Evolutionary conservation across 1,284 basidiomycete species (phyloP).

Genomic region (Stereum hirsutum): DNA sequence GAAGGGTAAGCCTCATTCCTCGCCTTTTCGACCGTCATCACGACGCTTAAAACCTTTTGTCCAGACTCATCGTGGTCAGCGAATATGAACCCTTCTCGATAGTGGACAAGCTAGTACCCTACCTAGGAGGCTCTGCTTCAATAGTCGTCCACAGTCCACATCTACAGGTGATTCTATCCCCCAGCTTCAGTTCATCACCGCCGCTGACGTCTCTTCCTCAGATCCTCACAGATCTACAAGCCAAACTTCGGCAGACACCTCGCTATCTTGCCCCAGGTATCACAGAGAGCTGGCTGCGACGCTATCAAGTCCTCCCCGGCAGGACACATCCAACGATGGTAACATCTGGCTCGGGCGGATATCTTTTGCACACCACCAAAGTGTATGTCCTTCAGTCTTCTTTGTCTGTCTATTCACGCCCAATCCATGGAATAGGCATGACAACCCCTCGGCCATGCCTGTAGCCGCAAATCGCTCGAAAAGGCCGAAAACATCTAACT

Average conservation of each 20-base stretch:
- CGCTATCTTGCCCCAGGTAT: conserved; percentile 75
- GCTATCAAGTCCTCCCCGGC: conserved; percentile 90
- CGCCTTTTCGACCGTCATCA: background rate
- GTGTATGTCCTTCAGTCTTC: conserved; percentile 47
- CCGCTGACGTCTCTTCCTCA: conserved; percentile 15
- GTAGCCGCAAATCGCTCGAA: conserved; percentile 28
- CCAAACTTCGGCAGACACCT: conserved; percentile 56
- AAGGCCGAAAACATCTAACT: conserved; percentile 1
- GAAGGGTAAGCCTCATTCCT: conserved; percentile 51
- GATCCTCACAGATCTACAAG: conserved; percentile 73
- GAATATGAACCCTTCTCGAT: conserved; percentile 86
- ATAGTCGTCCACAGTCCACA: conserved; percentile 85
- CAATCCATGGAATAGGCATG: conserved; percentile 44
- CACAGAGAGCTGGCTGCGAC: conserved; percentile 84
- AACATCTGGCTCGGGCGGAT: conserved; percentile 85
- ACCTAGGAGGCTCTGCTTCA: conserved; percentile 78
- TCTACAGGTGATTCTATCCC: conserved; percentile 44
- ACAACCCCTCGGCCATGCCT: conserved; percentile 55
- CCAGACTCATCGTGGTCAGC: conserved; percentile 74
- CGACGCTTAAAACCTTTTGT: conserved; percentile 3
- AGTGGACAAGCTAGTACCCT: conserved; percentile 64
- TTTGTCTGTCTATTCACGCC: background rate
- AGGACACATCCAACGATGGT: conserved; percentile 95
- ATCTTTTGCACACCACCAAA: conserved; percentile 77
- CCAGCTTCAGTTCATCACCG: background rate